A percentile compares a stretch with the other conserved stretches of the same genome.
phyloP scores from a whole-genome alignment of 257 asterid genomes.

The Leptodermis oblonga region DNA sequence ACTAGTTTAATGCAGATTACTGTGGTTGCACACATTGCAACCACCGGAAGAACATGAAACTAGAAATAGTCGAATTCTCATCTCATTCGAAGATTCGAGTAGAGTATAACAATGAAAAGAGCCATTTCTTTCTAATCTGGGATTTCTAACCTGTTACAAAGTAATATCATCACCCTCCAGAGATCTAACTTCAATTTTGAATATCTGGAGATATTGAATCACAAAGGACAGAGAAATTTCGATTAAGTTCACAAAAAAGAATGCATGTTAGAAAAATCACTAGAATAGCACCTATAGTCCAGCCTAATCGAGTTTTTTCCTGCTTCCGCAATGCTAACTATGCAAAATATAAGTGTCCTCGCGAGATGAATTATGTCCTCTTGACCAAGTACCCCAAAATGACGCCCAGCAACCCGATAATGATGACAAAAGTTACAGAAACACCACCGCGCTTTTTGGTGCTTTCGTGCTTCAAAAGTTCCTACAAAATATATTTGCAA shows the following conservation, averaged over 20 bases:
- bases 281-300: constrained; percentile 5
- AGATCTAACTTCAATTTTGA: not conserved
- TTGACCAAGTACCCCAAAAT: constrained; percentile 46
- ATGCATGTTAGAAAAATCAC: not conserved
- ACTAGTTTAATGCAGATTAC: not conserved
- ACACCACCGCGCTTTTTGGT: constrained; percentile 43
- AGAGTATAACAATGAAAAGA: not conserved
- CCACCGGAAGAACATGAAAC: not conserved
- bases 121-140: not conserved
- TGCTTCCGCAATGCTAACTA: constrained; percentile 9
- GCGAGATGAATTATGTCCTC: constrained; percentile 30
- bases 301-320: constrained; percentile 7
- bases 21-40: not conserved
- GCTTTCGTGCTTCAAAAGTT: constrained; percentile 39
- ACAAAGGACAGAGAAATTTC: not conserved
- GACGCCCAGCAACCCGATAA: constrained; percentile 49
- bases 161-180: not conserved
- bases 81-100: not conserved
- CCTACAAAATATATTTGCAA: constrained; percentile 21
- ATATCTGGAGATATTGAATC: not conserved
- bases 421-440: constrained; percentile 34
- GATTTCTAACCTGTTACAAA: not conserved
- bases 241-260: constrained; percentile 11
- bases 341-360: not conserved
- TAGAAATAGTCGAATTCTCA: not conserved